phyloP scores from a whole-genome alignment of 1,284 basidiomycete genomes.

The Cryptococcus jaspeensis region DNA sequence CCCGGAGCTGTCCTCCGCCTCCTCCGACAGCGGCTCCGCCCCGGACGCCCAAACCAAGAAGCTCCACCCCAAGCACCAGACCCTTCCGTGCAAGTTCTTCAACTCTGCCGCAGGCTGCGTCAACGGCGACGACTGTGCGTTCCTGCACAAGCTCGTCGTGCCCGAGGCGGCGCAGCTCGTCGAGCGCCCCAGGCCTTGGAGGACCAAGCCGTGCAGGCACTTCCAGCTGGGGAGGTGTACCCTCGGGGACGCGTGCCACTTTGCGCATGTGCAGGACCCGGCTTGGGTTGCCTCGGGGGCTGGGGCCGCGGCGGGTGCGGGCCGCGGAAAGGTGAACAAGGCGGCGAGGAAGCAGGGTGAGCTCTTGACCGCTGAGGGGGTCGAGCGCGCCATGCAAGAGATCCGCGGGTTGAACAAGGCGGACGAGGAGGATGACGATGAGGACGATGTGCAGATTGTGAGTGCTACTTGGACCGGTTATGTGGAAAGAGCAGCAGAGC shows the following conservation, averaged over 20 bases:
- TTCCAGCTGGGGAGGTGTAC: slow-evolving; percentile 42
- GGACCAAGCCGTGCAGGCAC: slow-evolving; percentile 46
- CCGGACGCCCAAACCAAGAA: background rate
- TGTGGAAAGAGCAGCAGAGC: too few species aligned
- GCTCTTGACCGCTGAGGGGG: background rate
- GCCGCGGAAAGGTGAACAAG: slow-evolving; percentile 12
- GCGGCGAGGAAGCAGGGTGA: slow-evolving; percentile 7
- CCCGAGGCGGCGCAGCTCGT: slow-evolving; percentile 31
- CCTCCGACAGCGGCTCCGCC: slow-evolving; percentile 11
- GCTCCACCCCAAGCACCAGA: slow-evolving; percentile 19
- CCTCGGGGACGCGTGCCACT: slow-evolving; percentile 47
- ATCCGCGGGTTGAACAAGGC: slow-evolving; percentile 2
- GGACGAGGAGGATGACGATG: slow-evolving; percentile 22
- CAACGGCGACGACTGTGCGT: slow-evolving; percentile 39
- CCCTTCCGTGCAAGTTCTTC: slow-evolving; percentile 44
- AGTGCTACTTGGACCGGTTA: slow-evolving; percentile 8
- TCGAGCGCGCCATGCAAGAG: slow-evolving; percentile 10
- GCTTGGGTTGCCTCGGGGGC: slow-evolving; percentile 13
- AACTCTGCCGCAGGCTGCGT: slow-evolving; percentile 44
- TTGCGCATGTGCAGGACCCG: slow-evolving; percentile 43
- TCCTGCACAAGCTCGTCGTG: slow-evolving; percentile 43
- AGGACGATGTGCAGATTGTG: slow-evolving; percentile 37
- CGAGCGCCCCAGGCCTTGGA: slow-evolving; percentile 41
- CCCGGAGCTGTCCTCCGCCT: slow-evolving; percentile 6
- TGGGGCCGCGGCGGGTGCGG: slow-evolving; percentile 10